phyloP scores from a whole-genome alignment of 2,329 filamentous ascomycete species.

The Aspergillus neoniger region DNA sequence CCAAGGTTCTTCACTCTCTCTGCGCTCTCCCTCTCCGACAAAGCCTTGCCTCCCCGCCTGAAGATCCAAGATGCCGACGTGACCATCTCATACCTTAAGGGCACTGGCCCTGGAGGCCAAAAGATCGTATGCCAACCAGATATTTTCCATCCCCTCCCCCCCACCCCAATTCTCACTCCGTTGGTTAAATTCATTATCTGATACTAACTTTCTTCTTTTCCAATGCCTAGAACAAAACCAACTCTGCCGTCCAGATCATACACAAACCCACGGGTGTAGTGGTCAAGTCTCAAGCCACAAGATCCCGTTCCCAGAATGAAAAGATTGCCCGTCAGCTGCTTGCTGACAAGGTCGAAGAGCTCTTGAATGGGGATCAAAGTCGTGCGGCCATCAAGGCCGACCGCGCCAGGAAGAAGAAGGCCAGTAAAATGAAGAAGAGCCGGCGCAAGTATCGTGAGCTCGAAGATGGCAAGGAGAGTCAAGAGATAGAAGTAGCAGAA shows the following conservation, averaged over 20 bases:
- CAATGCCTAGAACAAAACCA: conserved; percentile 78
- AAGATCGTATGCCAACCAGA: conserved; percentile 68
- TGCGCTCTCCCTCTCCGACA: conserved; percentile 38
- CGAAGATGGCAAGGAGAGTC: conserved; percentile 16
- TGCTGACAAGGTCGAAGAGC: conserved; percentile 73
- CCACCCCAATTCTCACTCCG: neutral
- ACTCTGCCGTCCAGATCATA: conserved; percentile 87
- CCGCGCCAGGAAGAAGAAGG: conserved; percentile 68
- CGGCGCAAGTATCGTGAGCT: conserved; percentile 45
- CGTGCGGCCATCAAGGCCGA: conserved; percentile 80
- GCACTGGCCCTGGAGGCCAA: conserved; percentile 88
- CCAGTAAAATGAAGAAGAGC: conserved; percentile 47
- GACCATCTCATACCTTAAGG: conserved; percentile 83
- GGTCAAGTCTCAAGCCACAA: conserved; percentile 89
- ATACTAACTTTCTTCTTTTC: neutral
- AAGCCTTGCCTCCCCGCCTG: conserved; percentile 74
- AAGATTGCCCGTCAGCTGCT: conserved; percentile 78
- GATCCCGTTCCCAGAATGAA: conserved; percentile 82
- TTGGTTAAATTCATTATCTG: neutral
- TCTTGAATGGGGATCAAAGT: conserved; percentile 71
- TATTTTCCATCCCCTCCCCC: neutral
- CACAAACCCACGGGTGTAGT: conserved; percentile 89
- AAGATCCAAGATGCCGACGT: conserved; percentile 77
- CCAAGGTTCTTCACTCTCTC: conserved; percentile 27
- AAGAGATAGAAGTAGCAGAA: neutral